phyloP scores from a whole-genome alignment of 2,329 filamentous ascomycete species.

The Aureobasidium musti region DNA sequence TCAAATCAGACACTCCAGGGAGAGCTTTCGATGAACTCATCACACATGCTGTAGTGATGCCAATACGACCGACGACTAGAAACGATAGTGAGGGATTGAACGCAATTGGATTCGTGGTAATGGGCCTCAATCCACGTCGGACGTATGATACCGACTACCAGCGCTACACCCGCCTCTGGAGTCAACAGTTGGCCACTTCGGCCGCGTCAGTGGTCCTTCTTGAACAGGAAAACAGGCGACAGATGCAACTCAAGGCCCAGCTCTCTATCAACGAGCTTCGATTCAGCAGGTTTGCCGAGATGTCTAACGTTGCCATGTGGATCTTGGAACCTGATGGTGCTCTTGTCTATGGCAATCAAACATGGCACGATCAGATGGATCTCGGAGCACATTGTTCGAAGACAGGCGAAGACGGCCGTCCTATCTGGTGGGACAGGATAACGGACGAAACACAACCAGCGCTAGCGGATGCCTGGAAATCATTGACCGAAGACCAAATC shows the following conservation, averaged over 20 bases:
- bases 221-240: conserved; percentile 41
- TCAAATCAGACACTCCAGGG: background rate
- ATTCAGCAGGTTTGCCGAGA: conserved; percentile 42
- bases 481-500: background rate
- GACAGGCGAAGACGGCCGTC: background rate
- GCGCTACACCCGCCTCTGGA: conserved; percentile 39
- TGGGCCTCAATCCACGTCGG: conserved; percentile 41
- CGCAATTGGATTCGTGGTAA: conserved; percentile 40
- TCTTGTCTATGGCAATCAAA: conserved; percentile 24
- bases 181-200: conserved; percentile 40
- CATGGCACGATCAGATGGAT: conserved; percentile 23
- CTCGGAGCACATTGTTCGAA: background rate
- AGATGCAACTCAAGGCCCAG: conserved; percentile 28
- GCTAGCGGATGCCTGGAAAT: conserved; percentile 11
- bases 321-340: conserved; percentile 1
- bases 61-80: conserved; percentile 39
- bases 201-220: conserved; percentile 40
- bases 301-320: conserved; percentile 41
- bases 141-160: conserved; percentile 43
- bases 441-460: conserved; percentile 7
- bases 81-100: conserved; percentile 33
- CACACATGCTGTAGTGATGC: conserved; percentile 38
- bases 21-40: conserved; percentile 40
- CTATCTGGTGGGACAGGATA: background rate
- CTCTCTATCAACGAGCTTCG: conserved; percentile 36